Evolutionary conservation across 2,329 filamentous ascomycete species (phyloP).

Genomic region (Ophiostoma australiae): DNA sequence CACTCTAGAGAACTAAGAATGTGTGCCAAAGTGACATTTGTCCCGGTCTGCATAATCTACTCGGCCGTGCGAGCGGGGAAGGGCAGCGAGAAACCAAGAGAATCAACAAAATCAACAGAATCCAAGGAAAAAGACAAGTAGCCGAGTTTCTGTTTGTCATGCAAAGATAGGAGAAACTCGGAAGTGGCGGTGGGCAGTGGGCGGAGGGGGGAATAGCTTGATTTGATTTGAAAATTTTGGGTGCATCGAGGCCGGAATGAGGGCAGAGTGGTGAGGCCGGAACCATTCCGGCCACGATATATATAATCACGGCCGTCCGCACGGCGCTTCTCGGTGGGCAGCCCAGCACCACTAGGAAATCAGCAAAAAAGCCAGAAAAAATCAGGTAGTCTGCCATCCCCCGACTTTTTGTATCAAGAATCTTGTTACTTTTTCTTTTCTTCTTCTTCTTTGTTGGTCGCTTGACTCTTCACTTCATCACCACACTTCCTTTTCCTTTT

Average conservation of each 20-base stretch:
- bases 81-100: neutral
- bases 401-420: neutral
- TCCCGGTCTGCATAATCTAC: neutral
- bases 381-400: slow-evolving; percentile 8
- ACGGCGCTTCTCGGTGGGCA: neutral
- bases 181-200: neutral
- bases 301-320: slow-evolving; percentile 17
- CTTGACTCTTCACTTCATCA: neutral
- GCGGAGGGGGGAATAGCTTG: slow-evolving; percentile 1
- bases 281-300: slow-evolving; percentile 18
- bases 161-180: slow-evolving; percentile 11
- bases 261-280: slow-evolving; percentile 15
- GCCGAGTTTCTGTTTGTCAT: slow-evolving; percentile 19
- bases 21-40: neutral
- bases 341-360: neutral
- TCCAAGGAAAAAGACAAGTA: neutral
- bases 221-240: neutral
- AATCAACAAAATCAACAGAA: neutral
- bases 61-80: slow-evolving; percentile 7
- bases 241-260: slow-evolving; percentile 18
- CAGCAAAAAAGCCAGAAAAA: neutral
- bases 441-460: slow-evolving; percentile 10
- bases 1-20: neutral
- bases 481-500: neutral
- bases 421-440: neutral